These are phyloP conservation scores for Daucus carota DNA, from an alignment of 129 eudicot genomes.

Conservation along the genomic window DNA sequence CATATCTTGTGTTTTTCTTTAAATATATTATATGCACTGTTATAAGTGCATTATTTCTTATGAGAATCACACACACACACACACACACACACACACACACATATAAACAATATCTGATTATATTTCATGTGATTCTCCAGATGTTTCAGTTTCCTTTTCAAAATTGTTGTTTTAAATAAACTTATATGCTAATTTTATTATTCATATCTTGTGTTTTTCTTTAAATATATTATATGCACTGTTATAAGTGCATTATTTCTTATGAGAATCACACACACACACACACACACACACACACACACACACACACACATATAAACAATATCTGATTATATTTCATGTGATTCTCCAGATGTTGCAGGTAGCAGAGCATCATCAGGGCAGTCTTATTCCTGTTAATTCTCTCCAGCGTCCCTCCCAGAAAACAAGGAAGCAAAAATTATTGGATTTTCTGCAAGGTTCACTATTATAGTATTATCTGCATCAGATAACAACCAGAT, in stretches of 20 bases:
- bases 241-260: neutral
- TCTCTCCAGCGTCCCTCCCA: slow-evolving; percentile 75
- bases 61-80: too few species aligned
- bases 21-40: neutral
- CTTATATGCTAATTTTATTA: neutral
- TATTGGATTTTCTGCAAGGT: slow-evolving; percentile 87
- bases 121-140: slow-evolving; percentile 23
- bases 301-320: too few species aligned
- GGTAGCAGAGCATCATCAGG: slow-evolving; percentile 80
- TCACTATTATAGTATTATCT: slow-evolving; percentile 2
- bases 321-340: neutral
- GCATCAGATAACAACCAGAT: neutral
- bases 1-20: neutral
- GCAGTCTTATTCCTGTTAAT: slow-evolving; percentile 59
- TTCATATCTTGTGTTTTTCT: neutral
- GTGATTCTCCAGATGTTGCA: slow-evolving; percentile 61
- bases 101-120: slow-evolving; percentile 2
- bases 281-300: too few species aligned
- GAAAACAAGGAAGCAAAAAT: slow-evolving; percentile 81
- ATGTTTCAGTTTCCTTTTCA: slow-evolving; percentile 25
- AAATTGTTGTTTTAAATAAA: neutral
- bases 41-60: neutral
- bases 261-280: too few species aligned
- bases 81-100: too few species aligned
- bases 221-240: neutral